Base-by-base conservation (phyloP, 306 rosid genomes). In the Malus sieversii region DNA sequence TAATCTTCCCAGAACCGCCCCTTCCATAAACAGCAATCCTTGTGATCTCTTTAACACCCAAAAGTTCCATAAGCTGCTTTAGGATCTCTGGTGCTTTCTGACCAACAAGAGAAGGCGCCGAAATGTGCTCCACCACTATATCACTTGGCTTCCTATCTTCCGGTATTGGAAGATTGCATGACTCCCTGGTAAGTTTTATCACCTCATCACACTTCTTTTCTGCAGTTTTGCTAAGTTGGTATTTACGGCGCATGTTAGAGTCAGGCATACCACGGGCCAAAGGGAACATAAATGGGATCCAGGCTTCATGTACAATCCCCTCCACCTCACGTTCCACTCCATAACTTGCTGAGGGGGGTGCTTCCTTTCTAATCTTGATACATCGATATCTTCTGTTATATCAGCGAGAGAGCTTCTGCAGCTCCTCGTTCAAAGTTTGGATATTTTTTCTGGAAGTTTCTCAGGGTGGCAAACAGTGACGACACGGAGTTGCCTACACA, bases 1-100 rank as follows among this genome's bases (percentile, higher is more conserved):
- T 66, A 66, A 78, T 27, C 57, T 79, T 79, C 25, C 82, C 82
- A 8, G 76, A 61, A 15, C 78, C 74, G 18, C 82, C 75, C 57
- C 58, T 74, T 23, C 78, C 78, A 76, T 65, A 73, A 23, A 79
- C 45, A 58, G 64, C 68, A 73, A 73, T 67, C 53, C 19, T 67
- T 1, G 22, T 8, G 63, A 57, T 4, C 4, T 38, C 35, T 57
- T 73, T 23, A 22, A 58, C 78, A 23, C n/a, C 51, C 53, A 79
- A 59, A 6, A 58, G 23, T 30, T 19, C 25, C 82, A 30, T 73
- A 6, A 38, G 67, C 68, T 67, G 78, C 64, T 73, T 59, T 8
- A 66, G 23, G 48, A 15, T 66, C 60, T 58, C 68, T 48, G 74
- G 70, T 6, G 78, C 73, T 33, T 69, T 44, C 32, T 66, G 74